These are phyloP conservation scores for Beta corolliflora DNA, from an alignment of 179 eudicot species.

Conservation along the genomic window DNA sequence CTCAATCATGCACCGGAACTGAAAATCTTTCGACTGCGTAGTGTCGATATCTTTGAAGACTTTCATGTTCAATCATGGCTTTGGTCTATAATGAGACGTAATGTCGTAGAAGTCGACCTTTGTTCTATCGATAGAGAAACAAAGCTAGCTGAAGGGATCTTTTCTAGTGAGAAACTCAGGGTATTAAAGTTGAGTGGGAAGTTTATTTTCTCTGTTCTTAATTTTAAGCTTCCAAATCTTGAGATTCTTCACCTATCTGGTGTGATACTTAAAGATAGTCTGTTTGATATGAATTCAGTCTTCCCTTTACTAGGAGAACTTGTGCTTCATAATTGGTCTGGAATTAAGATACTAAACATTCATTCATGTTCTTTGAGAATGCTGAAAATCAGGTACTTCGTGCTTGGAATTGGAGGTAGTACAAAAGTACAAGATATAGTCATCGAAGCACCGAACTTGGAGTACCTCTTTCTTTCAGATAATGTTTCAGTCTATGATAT, in stretches of 20 bases:
- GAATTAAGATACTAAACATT: background rate
- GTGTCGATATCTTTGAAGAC: background rate
- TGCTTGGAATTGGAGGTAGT: background rate
- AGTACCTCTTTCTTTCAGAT: background rate
- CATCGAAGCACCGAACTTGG: background rate
- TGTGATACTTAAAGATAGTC: background rate
- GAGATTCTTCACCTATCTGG: background rate
- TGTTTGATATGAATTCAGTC: background rate
- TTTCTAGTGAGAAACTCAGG: background rate
- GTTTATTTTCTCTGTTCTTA: background rate
- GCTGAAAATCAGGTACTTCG: background rate
- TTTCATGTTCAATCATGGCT: conserved; percentile 9
- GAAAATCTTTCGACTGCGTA: background rate
- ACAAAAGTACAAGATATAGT: background rate
- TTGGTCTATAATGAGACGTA: conserved; percentile 4
- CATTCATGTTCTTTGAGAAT: background rate
- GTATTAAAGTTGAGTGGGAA: background rate
- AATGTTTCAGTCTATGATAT: background rate
- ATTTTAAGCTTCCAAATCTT: background rate
- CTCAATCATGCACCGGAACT: background rate
- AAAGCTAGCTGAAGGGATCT: background rate
- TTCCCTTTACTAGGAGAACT: conserved; percentile 4
- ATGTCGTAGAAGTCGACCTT: conserved; percentile 2
- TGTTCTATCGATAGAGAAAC: background rate
- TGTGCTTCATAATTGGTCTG: background rate